Base-by-base conservation (phyloP, 805 yeast species). In the Starmerella asiatica region DNA sequence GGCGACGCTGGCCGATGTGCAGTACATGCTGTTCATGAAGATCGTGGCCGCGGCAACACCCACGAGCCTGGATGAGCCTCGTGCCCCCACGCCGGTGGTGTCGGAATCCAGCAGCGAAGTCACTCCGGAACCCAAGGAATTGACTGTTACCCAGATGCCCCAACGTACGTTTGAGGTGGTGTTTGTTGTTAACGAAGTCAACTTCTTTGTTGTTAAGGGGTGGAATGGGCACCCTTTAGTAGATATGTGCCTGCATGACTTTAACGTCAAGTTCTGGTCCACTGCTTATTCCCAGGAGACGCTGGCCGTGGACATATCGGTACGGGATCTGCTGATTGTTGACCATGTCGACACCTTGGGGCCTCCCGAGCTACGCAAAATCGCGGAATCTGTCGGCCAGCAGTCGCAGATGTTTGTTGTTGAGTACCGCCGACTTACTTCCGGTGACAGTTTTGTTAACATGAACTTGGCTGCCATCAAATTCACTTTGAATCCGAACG, bases 1-100 rank as follows among this genome's bases (percentile, higher is more conserved):
- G 23, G 75, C 91, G 3, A 70, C 80, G 23, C 56, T 91, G 53
- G 82, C 82, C 50, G 97, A 91, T 56, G 79, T 76, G 52, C 95
- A 93, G 56, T 93, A 93, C 61, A 81, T 84, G 57, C 74, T 84
- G 1, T 64, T 91, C 52, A 77, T 91, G 88, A 74, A 76, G 42
- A 62, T 88, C 32, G 62, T 88, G 26, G 79, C 79, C 36, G 70
- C 65, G 8, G 72, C 78, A 17, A 66, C 84, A 9, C 96, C 95
- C 2, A 67, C 64, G 11, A 51, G 52, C 28, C 52, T 52, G 18
- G 45, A n/a, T 14, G 31, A 28, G 8, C n/a, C n/a, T n/a, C n/a
- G n/a, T n/a, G 31, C n/a, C 8, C 17, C 15, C 31, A n/a, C 31
- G 8, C 9, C 7, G 26, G 11, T 7, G 26, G 9, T 7, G 9